phyloP scores from a whole-genome alignment of 352 stramenopile species.

The Phytophthora lateralis region DNA sequence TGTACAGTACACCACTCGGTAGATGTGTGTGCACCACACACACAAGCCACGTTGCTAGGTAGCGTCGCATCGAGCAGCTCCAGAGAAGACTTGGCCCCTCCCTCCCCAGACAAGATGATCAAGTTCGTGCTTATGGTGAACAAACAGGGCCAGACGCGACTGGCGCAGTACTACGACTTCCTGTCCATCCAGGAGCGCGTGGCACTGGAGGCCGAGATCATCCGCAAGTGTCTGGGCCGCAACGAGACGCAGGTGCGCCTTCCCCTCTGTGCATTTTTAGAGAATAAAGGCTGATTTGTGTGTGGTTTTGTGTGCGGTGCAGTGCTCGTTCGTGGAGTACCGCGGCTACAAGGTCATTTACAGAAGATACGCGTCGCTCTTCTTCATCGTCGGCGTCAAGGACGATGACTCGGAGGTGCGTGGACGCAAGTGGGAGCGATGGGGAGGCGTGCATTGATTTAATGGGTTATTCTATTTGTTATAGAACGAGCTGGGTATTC shows the following conservation, averaged over 20 bases:
- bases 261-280: background rate
- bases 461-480: background rate
- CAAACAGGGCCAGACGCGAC: conserved; percentile 99
- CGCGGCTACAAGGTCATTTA: conserved; percentile 99
- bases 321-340: conserved; percentile 99
- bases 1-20: background rate
- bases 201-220: conserved; percentile 98
- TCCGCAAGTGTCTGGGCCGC: conserved; percentile 98
- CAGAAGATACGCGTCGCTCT: conserved; percentile 98
- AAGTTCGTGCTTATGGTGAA: conserved; percentile 98
- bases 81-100: background rate
- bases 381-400: conserved; percentile 99
- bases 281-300: background rate
- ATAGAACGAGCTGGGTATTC: conserved; percentile 99
- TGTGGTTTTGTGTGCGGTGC: conserved; percentile 11
- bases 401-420: conserved; percentile 91
- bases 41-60: conserved; percentile 12
- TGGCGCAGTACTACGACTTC: conserved; percentile 99
- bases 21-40: too few species aligned
- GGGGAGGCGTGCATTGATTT: background rate
- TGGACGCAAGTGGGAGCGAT: background rate
- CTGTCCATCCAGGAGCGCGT: conserved; percentile 98
- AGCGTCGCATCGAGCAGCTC: conserved; percentile 22
- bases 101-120: conserved; percentile 71
- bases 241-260: conserved; percentile 93